Evolutionary conservation across 176 grass and related monocot genomes (phyloP).

Genomic region (Eleusine coracana): DNA sequence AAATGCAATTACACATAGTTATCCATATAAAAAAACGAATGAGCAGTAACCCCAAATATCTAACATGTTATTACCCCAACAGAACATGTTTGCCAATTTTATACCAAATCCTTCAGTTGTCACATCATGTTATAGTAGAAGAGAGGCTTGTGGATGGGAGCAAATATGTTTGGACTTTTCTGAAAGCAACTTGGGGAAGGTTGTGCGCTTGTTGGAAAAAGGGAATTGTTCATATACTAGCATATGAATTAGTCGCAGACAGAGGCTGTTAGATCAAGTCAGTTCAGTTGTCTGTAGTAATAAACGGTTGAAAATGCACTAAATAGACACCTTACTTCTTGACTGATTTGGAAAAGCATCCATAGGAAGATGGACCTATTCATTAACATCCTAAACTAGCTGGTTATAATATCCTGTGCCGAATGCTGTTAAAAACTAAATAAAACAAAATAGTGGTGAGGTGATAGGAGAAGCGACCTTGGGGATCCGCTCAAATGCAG

Average conservation of each 20-base stretch:
- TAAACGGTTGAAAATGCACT: background rate
- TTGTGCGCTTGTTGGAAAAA: background rate
- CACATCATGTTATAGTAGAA: background rate
- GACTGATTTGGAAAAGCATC: background rate
- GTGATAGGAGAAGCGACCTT: conserved; percentile 51
- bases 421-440: too few species aligned
- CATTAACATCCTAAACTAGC: background rate
- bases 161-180: too few species aligned
- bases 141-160: too few species aligned
- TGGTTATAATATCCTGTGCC: too few species aligned
- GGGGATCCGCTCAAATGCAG: conserved; percentile 83
- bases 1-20: background rate
- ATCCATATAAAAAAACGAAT: too few species aligned
- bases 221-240: background rate
- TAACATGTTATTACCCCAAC: too few species aligned
- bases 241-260: background rate
- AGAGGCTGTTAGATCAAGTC: background rate
- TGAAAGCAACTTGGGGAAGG: background rate
- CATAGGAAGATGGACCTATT: background rate
- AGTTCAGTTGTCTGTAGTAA: background rate
- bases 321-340: background rate
- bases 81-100: too few species aligned
- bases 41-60: too few species aligned
- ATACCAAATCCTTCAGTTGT: background rate
- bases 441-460: background rate